Percentiles rank a stretch among this genome's conserved stretches.
Conservation (phyloP, 129 eudicot genomes). For the Deinandra increscens region DNA sequence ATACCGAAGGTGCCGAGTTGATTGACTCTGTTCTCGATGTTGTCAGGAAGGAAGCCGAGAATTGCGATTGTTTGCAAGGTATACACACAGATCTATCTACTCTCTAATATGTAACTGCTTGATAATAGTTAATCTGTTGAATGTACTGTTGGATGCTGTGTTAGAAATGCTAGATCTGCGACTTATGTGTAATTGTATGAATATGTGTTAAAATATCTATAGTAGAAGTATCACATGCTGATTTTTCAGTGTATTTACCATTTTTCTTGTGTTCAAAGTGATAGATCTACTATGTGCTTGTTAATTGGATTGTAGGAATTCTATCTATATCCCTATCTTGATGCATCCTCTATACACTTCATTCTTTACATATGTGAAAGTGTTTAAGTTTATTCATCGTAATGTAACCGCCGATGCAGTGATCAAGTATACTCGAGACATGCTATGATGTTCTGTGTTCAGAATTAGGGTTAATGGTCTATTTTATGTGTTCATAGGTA, state of each 20-base stretch:
- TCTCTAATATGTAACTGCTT: background rate
- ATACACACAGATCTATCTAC: background rate
- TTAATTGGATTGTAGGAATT: background rate
- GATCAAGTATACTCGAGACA: background rate
- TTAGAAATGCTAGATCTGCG: conserved; percentile 16
- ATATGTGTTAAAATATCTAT: background rate
- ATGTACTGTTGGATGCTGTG: background rate
- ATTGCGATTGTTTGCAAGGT: conserved; percentile 61
- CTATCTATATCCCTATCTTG: background rate
- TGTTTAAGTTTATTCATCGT: background rate
- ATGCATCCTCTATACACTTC: background rate
- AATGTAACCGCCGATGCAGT: background rate
- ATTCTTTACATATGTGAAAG: background rate
- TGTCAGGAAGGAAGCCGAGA: conserved; percentile 56
- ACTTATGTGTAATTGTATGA: background rate
- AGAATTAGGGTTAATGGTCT: background rate
- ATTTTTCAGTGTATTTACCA: background rate
- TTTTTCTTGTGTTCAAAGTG: background rate
- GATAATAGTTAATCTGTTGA: background rate
- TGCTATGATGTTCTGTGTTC: background rate
- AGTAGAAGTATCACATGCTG: background rate
- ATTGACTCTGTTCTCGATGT: conserved; percentile 61
- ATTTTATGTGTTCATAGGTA: background rate
- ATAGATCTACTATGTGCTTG: conserved; percentile 3
- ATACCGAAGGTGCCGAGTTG: conserved; percentile 63